Evolutionary conservation across 1,284 basidiomycete genomes (phyloP).

Genomic region (Papiliotrema laurentii): DNA sequence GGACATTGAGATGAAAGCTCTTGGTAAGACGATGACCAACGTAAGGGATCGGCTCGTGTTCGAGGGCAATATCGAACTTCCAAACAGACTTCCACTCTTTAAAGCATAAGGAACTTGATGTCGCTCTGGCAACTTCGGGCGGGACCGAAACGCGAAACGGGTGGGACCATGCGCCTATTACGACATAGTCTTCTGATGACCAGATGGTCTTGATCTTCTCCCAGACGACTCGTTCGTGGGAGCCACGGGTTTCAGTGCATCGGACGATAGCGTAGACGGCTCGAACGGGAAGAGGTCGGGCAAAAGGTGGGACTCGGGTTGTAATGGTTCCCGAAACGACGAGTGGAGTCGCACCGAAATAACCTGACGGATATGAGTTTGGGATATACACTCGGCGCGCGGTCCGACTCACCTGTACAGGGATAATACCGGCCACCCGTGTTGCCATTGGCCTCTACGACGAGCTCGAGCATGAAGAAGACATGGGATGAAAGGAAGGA

Average conservation of each 20-base stretch:
- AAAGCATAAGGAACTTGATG: constrained; percentile 22
- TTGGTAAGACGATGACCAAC: constrained; percentile 30
- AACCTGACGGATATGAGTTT: constrained; percentile 27
- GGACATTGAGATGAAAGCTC: constrained; percentile 25
- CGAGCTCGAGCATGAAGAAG: constrained; percentile 28
- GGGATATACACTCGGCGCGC: constrained; percentile 6
- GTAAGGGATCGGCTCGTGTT: constrained; percentile 36
- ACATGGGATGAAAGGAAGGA: background rate
- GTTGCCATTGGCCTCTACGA: constrained; percentile 18
- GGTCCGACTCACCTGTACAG: constrained; percentile 22
- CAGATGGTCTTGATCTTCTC: constrained; percentile 23
- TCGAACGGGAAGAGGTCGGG: constrained; percentile 20
- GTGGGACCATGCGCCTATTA: constrained; percentile 23
- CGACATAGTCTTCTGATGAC: constrained; percentile 17
- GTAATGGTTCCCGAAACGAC: constrained; percentile 19
- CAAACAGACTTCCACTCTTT: constrained; percentile 38
- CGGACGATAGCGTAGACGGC: constrained; percentile 20
- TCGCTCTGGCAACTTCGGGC: constrained; percentile 14
- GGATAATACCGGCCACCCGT: constrained; percentile 25
- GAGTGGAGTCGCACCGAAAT: constrained; percentile 40
- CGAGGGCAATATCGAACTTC: constrained; percentile 33
- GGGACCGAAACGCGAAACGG: constrained; percentile 32
- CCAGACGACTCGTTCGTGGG: constrained; percentile 25
- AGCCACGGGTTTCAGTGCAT: constrained; percentile 24
- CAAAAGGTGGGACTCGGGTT: constrained; percentile 19